Conservation (phyloP, 129 eudicot genomes). For the Flaveria ramosissima region DNA sequence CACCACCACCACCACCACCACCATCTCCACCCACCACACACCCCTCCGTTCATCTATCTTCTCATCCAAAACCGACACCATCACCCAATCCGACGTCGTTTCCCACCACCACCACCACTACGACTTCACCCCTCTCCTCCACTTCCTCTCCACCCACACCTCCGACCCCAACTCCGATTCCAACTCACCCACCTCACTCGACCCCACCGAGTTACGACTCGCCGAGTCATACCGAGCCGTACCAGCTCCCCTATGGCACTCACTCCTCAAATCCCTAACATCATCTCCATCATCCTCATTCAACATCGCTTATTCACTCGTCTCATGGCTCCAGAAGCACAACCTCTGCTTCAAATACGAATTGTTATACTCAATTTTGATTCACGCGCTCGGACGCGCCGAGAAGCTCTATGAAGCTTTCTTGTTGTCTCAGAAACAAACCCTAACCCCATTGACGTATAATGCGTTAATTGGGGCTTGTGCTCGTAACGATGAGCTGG, state of each 20-base stretch:
- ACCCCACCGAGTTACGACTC: constrained; percentile 67
- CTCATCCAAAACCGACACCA: constrained; percentile 26
- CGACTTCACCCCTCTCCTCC: constrained; percentile 84
- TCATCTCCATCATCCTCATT: constrained; percentile 45
- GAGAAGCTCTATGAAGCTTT: constrained; percentile 90
- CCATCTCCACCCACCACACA: constrained; percentile 18
- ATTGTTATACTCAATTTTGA: constrained; percentile 68
- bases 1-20: constrained; percentile 43
- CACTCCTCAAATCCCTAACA: constrained; percentile 65
- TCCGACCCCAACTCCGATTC: constrained; percentile 24
- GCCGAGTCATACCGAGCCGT: constrained; percentile 82
- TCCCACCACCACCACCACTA: constrained; percentile 51
- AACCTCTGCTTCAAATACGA: constrained; percentile 83
- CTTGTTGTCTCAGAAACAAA: constrained; percentile 60
- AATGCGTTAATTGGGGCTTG: constrained; percentile 91
- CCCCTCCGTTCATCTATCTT: constrained; percentile 32
- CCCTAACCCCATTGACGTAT: constrained; percentile 77
- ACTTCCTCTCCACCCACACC: constrained; percentile 52
- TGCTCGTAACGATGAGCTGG: constrained; percentile 76
- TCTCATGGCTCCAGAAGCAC: constrained; percentile 77
- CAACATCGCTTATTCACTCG: constrained; percentile 54
- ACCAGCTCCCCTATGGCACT: constrained; percentile 86
- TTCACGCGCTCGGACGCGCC: constrained; percentile 77
- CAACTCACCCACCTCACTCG: constrained; percentile 52
- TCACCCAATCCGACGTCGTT: constrained; percentile 50